These are phyloP conservation scores for Aspergillus neoniger DNA, from an alignment of 2,329 filamentous ascomycete species.

Conservation along the genomic window DNA sequence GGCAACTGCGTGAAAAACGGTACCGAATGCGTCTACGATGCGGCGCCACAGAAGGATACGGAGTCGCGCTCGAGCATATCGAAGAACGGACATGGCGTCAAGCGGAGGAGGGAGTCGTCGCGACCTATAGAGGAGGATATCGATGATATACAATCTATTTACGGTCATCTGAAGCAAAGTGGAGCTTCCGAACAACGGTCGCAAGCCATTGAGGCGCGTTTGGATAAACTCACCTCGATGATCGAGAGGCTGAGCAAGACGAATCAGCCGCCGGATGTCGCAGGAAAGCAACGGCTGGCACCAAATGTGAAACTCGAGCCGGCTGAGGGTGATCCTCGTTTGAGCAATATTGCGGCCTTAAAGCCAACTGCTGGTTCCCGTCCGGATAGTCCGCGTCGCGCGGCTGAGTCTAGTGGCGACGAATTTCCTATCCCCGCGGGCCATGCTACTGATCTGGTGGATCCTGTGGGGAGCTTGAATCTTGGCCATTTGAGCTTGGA, in stretches of 20 bases:
- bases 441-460: conserved; percentile 44
- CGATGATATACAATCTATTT: conserved; percentile 36
- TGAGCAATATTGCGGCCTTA: conserved; percentile 16
- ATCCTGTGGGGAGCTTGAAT: conserved; percentile 45
- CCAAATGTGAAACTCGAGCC: conserved; percentile 21
- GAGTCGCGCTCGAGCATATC: conserved; percentile 14
- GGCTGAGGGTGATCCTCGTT: conserved; percentile 22
- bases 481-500: conserved; percentile 47
- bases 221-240: conserved; percentile 48
- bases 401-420: conserved; percentile 38
- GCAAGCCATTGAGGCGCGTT: conserved; percentile 45
- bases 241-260: conserved; percentile 46
- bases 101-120: conserved; percentile 37
- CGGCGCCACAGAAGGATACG: conserved; percentile 30
- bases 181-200: conserved; percentile 32
- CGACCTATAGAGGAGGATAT: conserved; percentile 33
- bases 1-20: conserved; percentile 49
- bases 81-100: conserved; percentile 33
- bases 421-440: conserved; percentile 47
- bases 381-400: conserved; percentile 37
- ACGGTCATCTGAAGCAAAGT: conserved; percentile 31
- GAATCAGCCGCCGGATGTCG: conserved; percentile 30
- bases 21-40: conserved; percentile 47
- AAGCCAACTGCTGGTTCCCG: conserved; percentile 23
- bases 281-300: conserved; percentile 23